A percentile compares a stretch with the other conserved stretches of the same genome.
phyloP scores from a whole-genome alignment of 73 alveolate species.

The Stentor coeruleus region DNA sequence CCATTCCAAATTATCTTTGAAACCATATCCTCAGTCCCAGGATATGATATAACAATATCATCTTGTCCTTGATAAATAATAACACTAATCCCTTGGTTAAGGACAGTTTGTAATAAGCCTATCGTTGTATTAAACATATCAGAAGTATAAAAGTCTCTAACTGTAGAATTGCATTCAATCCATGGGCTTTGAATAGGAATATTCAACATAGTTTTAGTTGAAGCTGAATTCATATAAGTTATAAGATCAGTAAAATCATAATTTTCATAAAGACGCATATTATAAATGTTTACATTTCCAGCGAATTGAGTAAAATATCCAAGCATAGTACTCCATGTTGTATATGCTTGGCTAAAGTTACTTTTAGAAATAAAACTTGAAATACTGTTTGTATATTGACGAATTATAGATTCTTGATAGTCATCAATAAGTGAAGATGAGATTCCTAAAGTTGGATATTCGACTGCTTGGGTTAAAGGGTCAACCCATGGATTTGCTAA shows the following conservation, averaged over 20 bases:
- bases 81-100: constrained; percentile 8
- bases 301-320: background rate
- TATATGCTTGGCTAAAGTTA: background rate
- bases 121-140: background rate
- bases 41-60: background rate
- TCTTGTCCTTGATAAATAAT: constrained; percentile 8
- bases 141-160: background rate
- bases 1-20: constrained; percentile 4
- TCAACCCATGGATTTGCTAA: constrained; percentile 57
- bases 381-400: background rate
- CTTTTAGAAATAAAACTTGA: background rate
- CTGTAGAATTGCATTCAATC: background rate
- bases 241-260: constrained; percentile 32
- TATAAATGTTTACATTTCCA: background rate
- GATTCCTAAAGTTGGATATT: background rate
- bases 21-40: background rate
- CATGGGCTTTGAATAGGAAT: background rate
- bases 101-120: background rate
- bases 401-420: background rate
- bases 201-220: background rate
- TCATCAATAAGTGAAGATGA: background rate
- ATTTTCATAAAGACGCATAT: constrained; percentile 31
- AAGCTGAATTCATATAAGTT: constrained; percentile 26
- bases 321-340: background rate
- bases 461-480: constrained; percentile 24